Evolutionary conservation across 495 filamentous ascomycete genomes (phyloP).

Genomic region (Bathelium albidoporum): DNA sequence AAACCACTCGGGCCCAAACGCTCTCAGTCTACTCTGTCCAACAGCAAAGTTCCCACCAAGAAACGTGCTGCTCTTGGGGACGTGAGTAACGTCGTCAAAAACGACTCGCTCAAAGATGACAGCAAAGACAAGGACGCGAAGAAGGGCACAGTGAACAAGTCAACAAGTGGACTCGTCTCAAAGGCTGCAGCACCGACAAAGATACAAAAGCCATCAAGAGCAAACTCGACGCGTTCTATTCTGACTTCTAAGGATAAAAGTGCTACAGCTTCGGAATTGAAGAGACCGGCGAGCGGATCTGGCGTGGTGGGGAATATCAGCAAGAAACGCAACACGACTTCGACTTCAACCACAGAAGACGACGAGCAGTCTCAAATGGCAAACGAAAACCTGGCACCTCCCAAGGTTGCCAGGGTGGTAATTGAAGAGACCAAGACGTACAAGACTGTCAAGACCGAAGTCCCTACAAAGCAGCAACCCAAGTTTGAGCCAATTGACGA

Average conservation of each 20-base stretch:
- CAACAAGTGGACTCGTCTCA: conserved; percentile 56
- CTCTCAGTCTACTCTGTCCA: conserved; percentile 36
- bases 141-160: conserved; percentile 48
- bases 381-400: conserved; percentile 45
- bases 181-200: conserved; percentile 68
- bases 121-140: conserved; percentile 54
- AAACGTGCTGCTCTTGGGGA: conserved; percentile 56
- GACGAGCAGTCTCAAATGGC: conserved; percentile 29
- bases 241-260: conserved; percentile 51
- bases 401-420: conserved; percentile 34
- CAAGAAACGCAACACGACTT: conserved; percentile 51
- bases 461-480: conserved; percentile 3
- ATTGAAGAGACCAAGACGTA: conserved; percentile 14
- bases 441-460: conserved; percentile 16
- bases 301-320: conserved; percentile 47
- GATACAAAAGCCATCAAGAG: conserved; percentile 63
- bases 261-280: conserved; percentile 45
- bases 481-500: conserved; percentile 25
- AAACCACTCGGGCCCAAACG: conserved; percentile 70
- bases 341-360: conserved; percentile 51
- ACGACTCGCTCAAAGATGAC: conserved; percentile 20
- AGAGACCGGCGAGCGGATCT: conserved; percentile 61
- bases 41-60: conserved; percentile 28
- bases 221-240: conserved; percentile 52
- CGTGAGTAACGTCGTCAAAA: conserved; percentile 88